Base-by-base conservation (phyloP, 2,329 filamentous ascomycete genomes). In the Arthroderma sp. region DNA sequence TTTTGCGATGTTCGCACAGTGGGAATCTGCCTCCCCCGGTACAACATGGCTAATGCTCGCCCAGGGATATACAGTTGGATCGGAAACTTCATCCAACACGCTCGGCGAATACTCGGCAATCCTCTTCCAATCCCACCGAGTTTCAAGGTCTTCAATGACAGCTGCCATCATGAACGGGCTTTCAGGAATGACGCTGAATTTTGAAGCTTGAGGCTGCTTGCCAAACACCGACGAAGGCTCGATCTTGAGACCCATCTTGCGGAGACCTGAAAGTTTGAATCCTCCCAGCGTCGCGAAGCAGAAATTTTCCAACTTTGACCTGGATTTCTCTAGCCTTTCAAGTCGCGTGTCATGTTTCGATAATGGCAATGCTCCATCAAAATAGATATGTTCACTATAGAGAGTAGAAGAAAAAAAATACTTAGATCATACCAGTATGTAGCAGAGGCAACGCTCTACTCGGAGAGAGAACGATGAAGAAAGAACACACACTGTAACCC, bases 11-110 rank as follows among this genome's bases (percentile, higher is more conserved):
- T 71, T 64, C 3, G 85, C 86, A 59, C 87, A 94, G 63, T 78
- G 91, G 27, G 71, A 64, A 57, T 96, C 89, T 1, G 89, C 89
- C 63, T 96, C 89, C 0, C 84, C 87, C 0, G 85, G 79, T 0
- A 94, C 81, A 8, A 91, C 70, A 27, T 69, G 64, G 0, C 69
- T 71, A 4, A 64, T 53, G 2, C 57, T 48, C 6, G 55, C 57
- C 62, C 63, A 67, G 10, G 44, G 34, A 39, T 38, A 42, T 4
- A 5, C 4, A 7, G 10, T 9, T 15, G 30, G 32, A 10, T 36
- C 22, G 3, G 10, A 36, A n/a, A 4, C 27, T 30, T 6, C 10
- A 9, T 9, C 8, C 10, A 29, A 22, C 11, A 11, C 4, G 54
- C 55, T 30, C 11, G 9, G 27, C 9, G 6, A 11, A 9, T 53